These are phyloP conservation scores for Vinca major DNA, from an alignment of 305 asterid genomes.

Conservation along the genomic window DNA sequence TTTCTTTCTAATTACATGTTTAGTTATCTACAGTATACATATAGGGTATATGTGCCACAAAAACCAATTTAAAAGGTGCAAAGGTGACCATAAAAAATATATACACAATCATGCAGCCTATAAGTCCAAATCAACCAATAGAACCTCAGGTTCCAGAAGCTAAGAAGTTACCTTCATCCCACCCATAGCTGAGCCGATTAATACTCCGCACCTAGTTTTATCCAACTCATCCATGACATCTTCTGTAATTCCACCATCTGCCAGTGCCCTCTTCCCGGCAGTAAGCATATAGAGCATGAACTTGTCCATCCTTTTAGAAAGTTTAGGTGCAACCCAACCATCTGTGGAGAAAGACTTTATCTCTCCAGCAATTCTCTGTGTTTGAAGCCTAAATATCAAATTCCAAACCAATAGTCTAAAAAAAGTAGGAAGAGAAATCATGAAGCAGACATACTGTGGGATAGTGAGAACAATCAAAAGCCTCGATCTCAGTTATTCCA, in stretches of 20 bases:
- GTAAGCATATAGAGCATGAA: conserved; percentile 94
- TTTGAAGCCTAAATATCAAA: conserved; percentile 19
- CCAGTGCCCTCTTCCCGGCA: conserved; percentile 92
- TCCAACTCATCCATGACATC: conserved; percentile 63
- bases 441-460: conserved; percentile 64
- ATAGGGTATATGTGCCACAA: neutral
- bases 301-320: conserved; percentile 84
- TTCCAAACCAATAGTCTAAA: conserved; percentile 3
- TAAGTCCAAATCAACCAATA: conserved; percentile 6
- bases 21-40: too few relatives aligned
- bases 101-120: conserved; percentile 1
- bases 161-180: conserved; percentile 68
- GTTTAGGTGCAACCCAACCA: conserved; percentile 92
- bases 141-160: conserved; percentile 6
- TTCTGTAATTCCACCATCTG: conserved; percentile 79
- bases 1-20: too few relatives aligned
- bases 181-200: conserved; percentile 94
- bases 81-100: neutral
- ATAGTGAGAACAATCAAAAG: conserved; percentile 81
- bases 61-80: neutral
- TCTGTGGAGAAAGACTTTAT: conserved; percentile 81
- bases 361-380: conserved; percentile 98
- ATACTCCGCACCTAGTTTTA: conserved; percentile 75
- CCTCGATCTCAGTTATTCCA: conserved; percentile 86
- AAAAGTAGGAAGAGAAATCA: conserved; percentile 11